Evolutionary conservation across 768 basidiomycete species (phyloP), one percentile per base, ranked within the genome.

Genomic region (Sarcodon sp.): DNA sequence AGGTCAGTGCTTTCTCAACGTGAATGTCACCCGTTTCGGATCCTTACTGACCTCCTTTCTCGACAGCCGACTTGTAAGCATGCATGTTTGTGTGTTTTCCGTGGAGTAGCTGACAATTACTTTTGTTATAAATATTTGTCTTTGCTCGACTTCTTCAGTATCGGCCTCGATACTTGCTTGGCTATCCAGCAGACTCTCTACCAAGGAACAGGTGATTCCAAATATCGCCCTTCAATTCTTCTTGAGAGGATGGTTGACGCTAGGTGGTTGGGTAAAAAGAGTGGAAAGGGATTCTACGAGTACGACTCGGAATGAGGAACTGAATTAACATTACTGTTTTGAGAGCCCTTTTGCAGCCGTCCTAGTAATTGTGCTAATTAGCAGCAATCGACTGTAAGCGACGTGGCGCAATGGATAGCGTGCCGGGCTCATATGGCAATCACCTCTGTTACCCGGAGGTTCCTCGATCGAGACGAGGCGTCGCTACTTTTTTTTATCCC

Each of bases 221-320:
- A 98, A 64, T 97, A 98, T 64, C 80, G 94, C 6, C 93, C 94
- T 0, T 83, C 84, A 51, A 72, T 92, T 21, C 72, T 98, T 13
- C 75, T 98, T 7, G 87, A 91, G 57, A 75, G 90, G 34, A 97
- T 98, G 94, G 94, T 98, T 4, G 89, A 94, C 59, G 94, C 94
- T 15, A 82, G 85, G 45, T 98, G 88, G 87, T 73, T 86, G 46
- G 94, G 94, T 9, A 83, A 74, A 71, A 94, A 94, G 72, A 88
- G 77, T 50, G 91, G 92, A 4, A 90, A 85, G 62, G 92, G 93
- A 13, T 97, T 97, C 64, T 97, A 96, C 58, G 89, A 93, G 53
- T 96, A 96, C 57, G 52, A 59, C 27, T 39, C n/a, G n/a, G n/a
- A 27, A 27, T 27, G 21, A 27, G 21, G 21, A 27, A 27, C 21